These are phyloP conservation scores for Cordyceps fumosorosea DNA, from an alignment of 2,329 filamentous ascomycete species.

Conservation along the genomic window DNA sequence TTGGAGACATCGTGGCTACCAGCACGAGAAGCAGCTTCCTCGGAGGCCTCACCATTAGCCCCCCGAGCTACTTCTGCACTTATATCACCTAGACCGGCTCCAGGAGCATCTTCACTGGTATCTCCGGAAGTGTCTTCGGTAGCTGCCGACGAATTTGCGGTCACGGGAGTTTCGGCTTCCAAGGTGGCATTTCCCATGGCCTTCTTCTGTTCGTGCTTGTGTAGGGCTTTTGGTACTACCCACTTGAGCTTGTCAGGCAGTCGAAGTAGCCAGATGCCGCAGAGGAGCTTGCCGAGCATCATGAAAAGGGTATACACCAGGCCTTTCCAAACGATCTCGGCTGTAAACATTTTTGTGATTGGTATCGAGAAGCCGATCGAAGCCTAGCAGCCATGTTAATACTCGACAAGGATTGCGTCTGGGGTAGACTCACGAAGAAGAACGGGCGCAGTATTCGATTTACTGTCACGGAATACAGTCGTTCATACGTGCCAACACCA, in stretches of 20 bases:
- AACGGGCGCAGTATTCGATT: constrained; percentile 57
- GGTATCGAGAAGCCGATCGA: constrained; percentile 74
- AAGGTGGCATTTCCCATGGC: too few species aligned
- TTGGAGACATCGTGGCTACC: too few species aligned
- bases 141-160: too few species aligned
- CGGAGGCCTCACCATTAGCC: too few species aligned
- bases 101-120: too few species aligned
- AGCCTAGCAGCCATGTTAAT: constrained; percentile 27
- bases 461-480: constrained; percentile 33
- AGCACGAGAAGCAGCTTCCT: too few species aligned
- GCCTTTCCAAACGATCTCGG: constrained; percentile 62
- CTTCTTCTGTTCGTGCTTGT: background rate
- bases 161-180: background rate
- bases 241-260: background rate
- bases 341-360: constrained; percentile 61
- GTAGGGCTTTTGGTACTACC: background rate
- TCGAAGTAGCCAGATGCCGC: constrained; percentile 48
- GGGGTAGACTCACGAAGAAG: constrained; percentile 55
- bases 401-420: background rate
- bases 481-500: constrained; percentile 26
- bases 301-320: constrained; percentile 67
- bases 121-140: too few species aligned
- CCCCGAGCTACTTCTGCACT: too few species aligned
- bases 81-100: too few species aligned
- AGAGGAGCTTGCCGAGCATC: constrained; percentile 53